Evolutionary conservation across 2,329 filamentous ascomycete species (phyloP), one percentile per base, ranked within the genome.

Genomic region (Davidsoniella virescens): DNA sequence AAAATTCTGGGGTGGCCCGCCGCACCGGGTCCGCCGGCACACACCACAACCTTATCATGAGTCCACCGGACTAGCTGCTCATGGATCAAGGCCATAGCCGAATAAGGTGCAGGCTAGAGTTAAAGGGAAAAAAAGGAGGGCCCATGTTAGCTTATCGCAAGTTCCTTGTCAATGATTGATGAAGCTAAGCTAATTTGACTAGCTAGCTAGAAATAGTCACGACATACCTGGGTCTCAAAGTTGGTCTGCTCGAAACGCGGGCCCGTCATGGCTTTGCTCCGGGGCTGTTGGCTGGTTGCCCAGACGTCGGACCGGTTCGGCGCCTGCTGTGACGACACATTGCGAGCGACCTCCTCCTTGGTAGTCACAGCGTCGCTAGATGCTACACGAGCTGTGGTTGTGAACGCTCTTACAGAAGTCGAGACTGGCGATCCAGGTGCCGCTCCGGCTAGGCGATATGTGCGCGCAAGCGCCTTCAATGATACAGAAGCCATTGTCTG

Each of bases 191-290:
- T 33, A 33, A 4, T 8, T 29, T 9, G 9, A 33, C 29, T 9
- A 12, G 8, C 29, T 9, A 33, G 29, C 29, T 33, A 12, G 29
- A 33, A 33, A 33, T 33, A 46, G n/a, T 37, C 38, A n/a, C 10
- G 37, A 52, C 78, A 58, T 71, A 95, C 90, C 84, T 98, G 92
- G 57, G 82, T 69, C 59, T 82, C 78, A 69, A 96, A 90, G 61
- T 94, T 86, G 33, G 87, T 96, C 78, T 96, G 90, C 73, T 98
- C 92, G 62, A 98, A 98, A 59, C 90, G 75, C 56, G 92, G 92
- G 40, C 92, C 92, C 40, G 80, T 79, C 90, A 98, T 98, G 49
- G 87, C 92, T 65, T 79, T 67, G 49, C 78, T 75, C 60, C 90
- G 75, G 38, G 87, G 79, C 65, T 78, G 78, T 73, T 98, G 92